Conservation (phyloP, 1,284 basidiomycete species). For the Apiotrichum montevideense region DNA sequence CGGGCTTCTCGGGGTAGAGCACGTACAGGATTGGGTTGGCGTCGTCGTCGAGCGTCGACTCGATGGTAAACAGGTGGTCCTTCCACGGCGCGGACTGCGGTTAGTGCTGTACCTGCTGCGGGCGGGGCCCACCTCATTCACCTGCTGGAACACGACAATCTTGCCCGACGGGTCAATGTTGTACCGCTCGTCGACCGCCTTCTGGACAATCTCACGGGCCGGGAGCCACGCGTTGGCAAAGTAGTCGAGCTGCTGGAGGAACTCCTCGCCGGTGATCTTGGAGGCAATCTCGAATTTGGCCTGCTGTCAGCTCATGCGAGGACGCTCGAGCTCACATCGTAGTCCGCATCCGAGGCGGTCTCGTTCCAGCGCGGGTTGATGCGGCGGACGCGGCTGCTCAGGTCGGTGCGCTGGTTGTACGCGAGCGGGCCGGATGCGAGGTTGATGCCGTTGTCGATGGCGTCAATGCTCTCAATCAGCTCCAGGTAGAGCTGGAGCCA, state of each 20-base stretch:
- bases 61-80: constrained; percentile 89
- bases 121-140: constrained; percentile 32
- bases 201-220: constrained; percentile 72
- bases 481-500: constrained; percentile 87
- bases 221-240: constrained; percentile 88
- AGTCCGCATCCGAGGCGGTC: constrained; percentile 54
- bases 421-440: constrained; percentile 57
- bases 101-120: constrained; percentile 1
- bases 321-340: constrained; percentile 57
- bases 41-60: constrained; percentile 46
- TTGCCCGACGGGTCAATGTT: constrained; percentile 64
- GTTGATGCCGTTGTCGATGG: constrained; percentile 86
- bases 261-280: constrained; percentile 76
- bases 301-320: constrained; percentile 45
- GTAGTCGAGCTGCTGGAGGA: constrained; percentile 72
- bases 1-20: constrained; percentile 78
- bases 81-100: constrained; percentile 49
- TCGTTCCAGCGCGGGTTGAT: constrained; percentile 94
- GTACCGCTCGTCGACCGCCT: constrained; percentile 60
- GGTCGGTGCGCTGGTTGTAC: constrained; percentile 71
- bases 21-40: constrained; percentile 59
- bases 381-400: constrained; percentile 69
- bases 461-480: constrained; percentile 92
- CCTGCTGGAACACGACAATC: constrained; percentile 77
- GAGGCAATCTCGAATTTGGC: constrained; percentile 73